These are phyloP conservation scores for Raffaelea arxii DNA, from an alignment of 2,329 filamentous ascomycete genomes.

Conservation along the genomic window DNA sequence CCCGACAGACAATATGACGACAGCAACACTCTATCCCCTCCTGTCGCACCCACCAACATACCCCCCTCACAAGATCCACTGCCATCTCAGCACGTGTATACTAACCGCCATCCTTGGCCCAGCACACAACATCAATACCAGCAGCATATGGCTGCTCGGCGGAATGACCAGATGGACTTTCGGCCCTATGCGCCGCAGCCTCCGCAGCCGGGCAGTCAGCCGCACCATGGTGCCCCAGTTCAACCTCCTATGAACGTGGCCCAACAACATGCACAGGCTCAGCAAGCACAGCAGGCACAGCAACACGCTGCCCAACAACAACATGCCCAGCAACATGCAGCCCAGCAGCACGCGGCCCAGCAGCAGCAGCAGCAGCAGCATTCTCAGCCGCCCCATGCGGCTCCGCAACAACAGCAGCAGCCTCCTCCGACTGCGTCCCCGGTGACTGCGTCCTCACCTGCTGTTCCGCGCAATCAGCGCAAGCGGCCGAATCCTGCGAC, in stretches of 20 bases:
- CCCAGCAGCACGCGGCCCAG: conserved; percentile 16
- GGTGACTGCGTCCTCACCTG: conserved; percentile 18
- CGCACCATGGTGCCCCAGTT: conserved; percentile 23
- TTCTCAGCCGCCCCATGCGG: conserved; percentile 11
- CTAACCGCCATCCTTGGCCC: conserved; percentile 28
- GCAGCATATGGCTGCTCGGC: conserved; percentile 31
- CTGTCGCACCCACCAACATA: too few species aligned
- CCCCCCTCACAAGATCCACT: too few species aligned
- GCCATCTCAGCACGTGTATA: too few species aligned
- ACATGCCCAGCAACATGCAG: conserved; percentile 21
- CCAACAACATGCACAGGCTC: conserved; percentile 23
- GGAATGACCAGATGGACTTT: conserved; percentile 19
- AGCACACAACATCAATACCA: conserved; percentile 33
- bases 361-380: conserved; percentile 23
- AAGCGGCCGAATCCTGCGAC: conserved; percentile 28
- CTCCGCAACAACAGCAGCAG: conserved; percentile 12
- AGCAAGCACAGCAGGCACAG: conserved; percentile 24
- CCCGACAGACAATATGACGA: too few species aligned
- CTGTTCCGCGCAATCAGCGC: conserved; percentile 22
- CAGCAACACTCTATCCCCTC: too few species aligned
- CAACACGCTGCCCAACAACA: conserved; percentile 26
- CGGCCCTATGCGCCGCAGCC: conserved; percentile 14
- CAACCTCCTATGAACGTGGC: conserved; percentile 26
- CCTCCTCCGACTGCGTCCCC: conserved; percentile 5
- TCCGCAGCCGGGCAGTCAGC: conserved; percentile 18